Base-by-base conservation (phyloP, 352 stramenopile species). In the Phytophthora citricola region DNA sequence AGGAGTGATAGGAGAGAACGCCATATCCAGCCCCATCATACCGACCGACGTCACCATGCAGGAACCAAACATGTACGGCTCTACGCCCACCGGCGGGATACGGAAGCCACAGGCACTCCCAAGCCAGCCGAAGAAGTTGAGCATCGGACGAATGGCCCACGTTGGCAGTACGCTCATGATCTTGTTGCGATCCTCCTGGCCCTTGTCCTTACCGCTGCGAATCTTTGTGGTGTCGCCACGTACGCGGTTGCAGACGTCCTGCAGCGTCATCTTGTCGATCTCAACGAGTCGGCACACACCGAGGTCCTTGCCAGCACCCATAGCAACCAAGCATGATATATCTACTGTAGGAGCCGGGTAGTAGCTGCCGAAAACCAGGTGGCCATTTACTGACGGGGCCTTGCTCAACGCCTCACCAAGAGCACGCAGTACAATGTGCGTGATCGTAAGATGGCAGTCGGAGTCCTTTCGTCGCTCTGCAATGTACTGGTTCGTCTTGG, bases 11-110 rank as follows among this genome's bases (percentile, higher is more conserved):
- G 83, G 81, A 1, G 81, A 81, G 40, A 89, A 91, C 17, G 81
- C 83, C 15, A 91, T 56, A 51, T 91, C 85, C 39, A 91, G 68
- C 10, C 79, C 81, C 81, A 90, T 87, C 76, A 89, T 87, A 2
- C 83, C 81, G 6, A 91, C 81, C 2, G 83, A 90, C 36, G 81
- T 92, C 34, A 93, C 81, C 73, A 91, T 84, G 61, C 75, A 85
- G 49, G 69, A 72, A 48, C 85, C 85, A 64, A 92, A 91, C 80
- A 88, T 87, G 67, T 91, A 88, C 34, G 73, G 79, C 67, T 88
- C 76, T 2, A 93, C 73, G 14, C 85, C 85, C 15, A 92, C 57
- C 0, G 73, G 61, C 11, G 75, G 63, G 43, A 91, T 87, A 12
- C 75, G 72, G 24, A 90, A 57, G 15, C 83, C 83, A 31, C 86